Conservation (phyloP, 2,329 filamentous ascomycete species). For the Paecilomyces niveus region DNA sequence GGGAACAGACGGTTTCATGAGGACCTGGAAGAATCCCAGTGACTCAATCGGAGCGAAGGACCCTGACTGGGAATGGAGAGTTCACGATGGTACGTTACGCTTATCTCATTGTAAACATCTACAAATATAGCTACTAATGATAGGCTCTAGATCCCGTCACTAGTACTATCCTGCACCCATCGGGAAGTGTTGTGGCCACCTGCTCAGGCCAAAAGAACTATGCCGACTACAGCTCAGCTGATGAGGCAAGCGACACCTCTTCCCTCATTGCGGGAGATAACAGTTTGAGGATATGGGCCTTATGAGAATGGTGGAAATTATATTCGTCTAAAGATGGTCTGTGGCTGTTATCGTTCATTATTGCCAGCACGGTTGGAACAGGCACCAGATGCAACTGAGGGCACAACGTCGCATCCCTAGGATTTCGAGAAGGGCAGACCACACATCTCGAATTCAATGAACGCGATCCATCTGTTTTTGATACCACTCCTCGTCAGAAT, state of each 20-base stretch:
- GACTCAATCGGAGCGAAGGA: constrained; percentile 31
- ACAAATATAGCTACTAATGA: constrained; percentile 9
- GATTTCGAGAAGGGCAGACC: not conserved
- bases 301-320: constrained; percentile 1
- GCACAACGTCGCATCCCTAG: not conserved
- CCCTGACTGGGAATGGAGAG: constrained; percentile 36
- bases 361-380: not conserved
- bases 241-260: constrained; percentile 6
- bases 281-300: constrained; percentile 34
- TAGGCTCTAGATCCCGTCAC: constrained; percentile 36
- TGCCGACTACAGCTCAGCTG: constrained; percentile 8
- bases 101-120: not conserved
- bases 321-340: not conserved
- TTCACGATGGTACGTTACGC: constrained; percentile 40
- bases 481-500: not conserved
- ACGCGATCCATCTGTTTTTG: not conserved
- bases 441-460: not conserved
- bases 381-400: not conserved
- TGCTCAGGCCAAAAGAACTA: constrained; percentile 40
- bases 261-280: constrained; percentile 20
- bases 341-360: not conserved
- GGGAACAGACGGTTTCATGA: constrained; percentile 48
- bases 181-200: constrained; percentile 42
- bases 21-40: constrained; percentile 45
- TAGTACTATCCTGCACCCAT: constrained; percentile 40